These are phyloP conservation scores for Isochrysis galbana DNA, from an alignment of 78 protist species.

Conservation along the genomic window DNA sequence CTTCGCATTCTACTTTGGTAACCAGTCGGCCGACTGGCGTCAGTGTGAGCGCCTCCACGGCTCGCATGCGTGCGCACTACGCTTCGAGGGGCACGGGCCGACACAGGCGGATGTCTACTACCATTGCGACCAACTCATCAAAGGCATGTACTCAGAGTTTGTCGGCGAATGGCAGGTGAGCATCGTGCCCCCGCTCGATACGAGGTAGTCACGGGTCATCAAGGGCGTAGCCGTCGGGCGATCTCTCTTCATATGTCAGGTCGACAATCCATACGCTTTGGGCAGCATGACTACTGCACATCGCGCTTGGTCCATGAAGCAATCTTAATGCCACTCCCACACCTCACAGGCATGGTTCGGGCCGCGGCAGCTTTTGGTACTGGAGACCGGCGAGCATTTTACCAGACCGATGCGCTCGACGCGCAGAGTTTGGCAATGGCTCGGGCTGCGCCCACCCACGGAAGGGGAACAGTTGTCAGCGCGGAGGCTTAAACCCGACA, in stretches of 20 bases:
- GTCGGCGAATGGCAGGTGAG: not conserved
- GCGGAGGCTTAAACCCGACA: too few relatives aligned
- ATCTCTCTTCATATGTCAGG: too few relatives aligned
- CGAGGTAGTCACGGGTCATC: too few relatives aligned
- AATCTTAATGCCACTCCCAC: too few relatives aligned
- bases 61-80: not conserved
- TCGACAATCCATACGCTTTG: too few relatives aligned
- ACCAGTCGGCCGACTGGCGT: not conserved
- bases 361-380: not conserved
- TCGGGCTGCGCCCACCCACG: not conserved
- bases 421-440: not conserved
- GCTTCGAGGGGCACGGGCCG: not conserved
- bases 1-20: not conserved
- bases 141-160: not conserved
- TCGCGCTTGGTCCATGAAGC: too few relatives aligned
- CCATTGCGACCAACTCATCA: constrained; percentile 4
- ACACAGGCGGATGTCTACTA: constrained; percentile 1
- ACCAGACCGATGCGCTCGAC: not conserved
- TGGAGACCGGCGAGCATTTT: not conserved
- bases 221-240: too few relatives aligned
- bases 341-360: not conserved
- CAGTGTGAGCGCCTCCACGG: not conserved
- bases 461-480: not conserved
- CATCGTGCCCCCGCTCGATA: too few relatives aligned
- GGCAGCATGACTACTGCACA: too few relatives aligned